These are phyloP conservation scores for Sedum album DNA, from an alignment of 164 flowering plant genomes.

Conservation along the genomic window DNA sequence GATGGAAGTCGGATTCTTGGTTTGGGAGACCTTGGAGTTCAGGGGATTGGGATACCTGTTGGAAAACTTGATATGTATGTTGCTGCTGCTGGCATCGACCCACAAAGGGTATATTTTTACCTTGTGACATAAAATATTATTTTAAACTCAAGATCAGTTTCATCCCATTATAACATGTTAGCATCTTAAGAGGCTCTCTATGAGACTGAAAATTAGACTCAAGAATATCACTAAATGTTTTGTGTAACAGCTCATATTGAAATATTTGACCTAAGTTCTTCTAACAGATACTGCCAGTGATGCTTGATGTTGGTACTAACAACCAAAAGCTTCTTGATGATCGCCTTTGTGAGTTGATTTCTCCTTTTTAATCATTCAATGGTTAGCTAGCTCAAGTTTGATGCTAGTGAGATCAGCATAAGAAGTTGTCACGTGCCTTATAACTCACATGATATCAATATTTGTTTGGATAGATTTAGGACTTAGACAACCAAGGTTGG, in stretches of 20 bases:
- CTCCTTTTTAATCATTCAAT: not conserved
- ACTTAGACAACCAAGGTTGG: slow-evolving; percentile 81
- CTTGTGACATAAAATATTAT: not conserved
- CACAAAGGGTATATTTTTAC: slow-evolving; percentile 59
- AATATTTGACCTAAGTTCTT: not conserved
- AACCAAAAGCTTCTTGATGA: slow-evolving; percentile 84
- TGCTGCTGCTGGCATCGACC: slow-evolving; percentile 98
- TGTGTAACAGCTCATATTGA: not conserved
- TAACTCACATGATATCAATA: not conserved
- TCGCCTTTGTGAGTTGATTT: slow-evolving; percentile 66
- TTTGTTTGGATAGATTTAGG: slow-evolving; percentile 75
- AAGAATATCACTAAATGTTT: slow-evolving; percentile 8
- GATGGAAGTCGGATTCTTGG: slow-evolving; percentile 99
- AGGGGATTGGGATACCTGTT: slow-evolving; percentile 96
- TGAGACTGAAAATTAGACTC: not conserved
- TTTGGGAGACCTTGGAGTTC: slow-evolving; percentile 98
- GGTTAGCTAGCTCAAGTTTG: too few relatives aligned
- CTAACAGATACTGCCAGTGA: slow-evolving; percentile 78
- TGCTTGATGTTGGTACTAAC: slow-evolving; percentile 96
- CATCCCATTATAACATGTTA: not conserved
- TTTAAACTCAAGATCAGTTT: not conserved
- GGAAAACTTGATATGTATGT: slow-evolving; percentile 99
- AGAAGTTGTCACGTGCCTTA: not conserved
- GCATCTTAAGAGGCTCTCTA: not conserved
- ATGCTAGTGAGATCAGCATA: not conserved